phyloP scores from a whole-genome alignment of 345 rosid genomes.

The Heritiera fomes region DNA sequence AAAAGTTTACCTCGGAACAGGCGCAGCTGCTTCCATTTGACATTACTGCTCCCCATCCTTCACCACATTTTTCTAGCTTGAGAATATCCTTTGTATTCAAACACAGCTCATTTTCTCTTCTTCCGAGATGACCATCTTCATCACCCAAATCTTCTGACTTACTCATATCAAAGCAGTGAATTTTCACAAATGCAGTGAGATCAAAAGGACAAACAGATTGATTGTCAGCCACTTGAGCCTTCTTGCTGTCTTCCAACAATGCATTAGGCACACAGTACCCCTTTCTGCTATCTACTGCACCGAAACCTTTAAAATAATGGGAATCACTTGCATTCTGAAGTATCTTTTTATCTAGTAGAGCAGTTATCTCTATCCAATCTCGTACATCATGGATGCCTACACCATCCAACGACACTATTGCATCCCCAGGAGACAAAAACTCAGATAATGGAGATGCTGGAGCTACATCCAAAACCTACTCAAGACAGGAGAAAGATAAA shows the following conservation, averaged over 20 bases:
- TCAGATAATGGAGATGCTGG: slow-evolving; percentile 64
- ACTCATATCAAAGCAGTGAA: slow-evolving; percentile 40
- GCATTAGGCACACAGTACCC: slow-evolving; percentile 73
- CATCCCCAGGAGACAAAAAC: slow-evolving; percentile 76
- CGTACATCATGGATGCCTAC: slow-evolving; percentile 41
- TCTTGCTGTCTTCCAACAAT: slow-evolving; percentile 47
- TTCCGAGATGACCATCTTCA: slow-evolving; percentile 31
- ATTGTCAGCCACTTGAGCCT: slow-evolving; percentile 36
- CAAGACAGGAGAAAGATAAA: slow-evolving; percentile 12
- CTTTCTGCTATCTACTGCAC: slow-evolving; percentile 40
- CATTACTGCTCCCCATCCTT: slow-evolving; percentile 45
- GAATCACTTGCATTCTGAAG: slow-evolving; percentile 41
- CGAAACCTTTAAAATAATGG: slow-evolving; percentile 31
- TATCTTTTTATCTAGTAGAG: slow-evolving; percentile 41
- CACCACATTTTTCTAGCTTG: slow-evolving; percentile 65
- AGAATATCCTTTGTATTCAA: slow-evolving; percentile 68
- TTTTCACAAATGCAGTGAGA: slow-evolving; percentile 48
- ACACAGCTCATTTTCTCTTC: slow-evolving; percentile 41
- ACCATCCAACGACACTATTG: slow-evolving; percentile 74
- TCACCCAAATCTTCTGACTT: slow-evolving; percentile 9
- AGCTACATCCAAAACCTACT: slow-evolving; percentile 72
- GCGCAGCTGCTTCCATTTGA: slow-evolving; percentile 46
- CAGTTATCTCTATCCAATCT: slow-evolving; percentile 63
- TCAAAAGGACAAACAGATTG: slow-evolving; percentile 55
- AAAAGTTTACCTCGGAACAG: slow-evolving; percentile 56